phyloP scores from a whole-genome alignment of 306 rosid genomes.

The Senna tora region DNA sequence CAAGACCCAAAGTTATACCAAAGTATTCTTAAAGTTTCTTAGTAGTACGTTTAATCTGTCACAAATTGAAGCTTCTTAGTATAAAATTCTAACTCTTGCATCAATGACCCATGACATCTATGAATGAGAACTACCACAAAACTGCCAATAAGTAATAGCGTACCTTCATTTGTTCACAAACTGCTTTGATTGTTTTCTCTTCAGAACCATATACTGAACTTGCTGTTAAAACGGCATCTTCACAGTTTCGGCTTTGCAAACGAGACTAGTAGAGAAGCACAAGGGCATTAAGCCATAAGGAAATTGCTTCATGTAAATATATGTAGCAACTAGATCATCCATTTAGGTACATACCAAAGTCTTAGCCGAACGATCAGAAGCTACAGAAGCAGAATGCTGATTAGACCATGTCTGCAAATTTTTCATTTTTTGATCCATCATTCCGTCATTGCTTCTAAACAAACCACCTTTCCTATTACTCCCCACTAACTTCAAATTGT shows the following conservation, averaged over 20 bases:
- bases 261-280: constrained; percentile 50
- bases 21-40: constrained; percentile 1
- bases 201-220: constrained; percentile 69
- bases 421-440: constrained; percentile 43
- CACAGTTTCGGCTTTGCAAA: constrained; percentile 42
- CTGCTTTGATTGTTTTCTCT: constrained; percentile 66
- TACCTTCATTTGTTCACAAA: constrained; percentile 68
- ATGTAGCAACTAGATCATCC: constrained; percentile 33
- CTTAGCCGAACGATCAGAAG: constrained; percentile 47
- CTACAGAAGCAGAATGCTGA: constrained; percentile 50
- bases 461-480: constrained; percentile 47
- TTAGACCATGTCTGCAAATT: constrained; percentile 57
- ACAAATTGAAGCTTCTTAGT: constrained; percentile 18
- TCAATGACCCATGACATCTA: constrained; percentile 9
- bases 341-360: constrained; percentile 46
- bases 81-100: neutral
- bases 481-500: constrained; percentile 40
- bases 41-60: neutral
- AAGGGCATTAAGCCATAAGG: constrained; percentile 27
- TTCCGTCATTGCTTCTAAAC: constrained; percentile 45
- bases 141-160: too few species aligned
- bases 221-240: constrained; percentile 54
- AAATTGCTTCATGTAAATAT: constrained; percentile 3
- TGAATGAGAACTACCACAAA: too few species aligned
- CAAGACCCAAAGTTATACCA: constrained; percentile 11